Percentiles rank a stretch among this genome's conserved stretches.
phyloP scores from a whole-genome alignment of 495 filamentous ascomycete genomes.

The Elaphomyces granulatus region DNA sequence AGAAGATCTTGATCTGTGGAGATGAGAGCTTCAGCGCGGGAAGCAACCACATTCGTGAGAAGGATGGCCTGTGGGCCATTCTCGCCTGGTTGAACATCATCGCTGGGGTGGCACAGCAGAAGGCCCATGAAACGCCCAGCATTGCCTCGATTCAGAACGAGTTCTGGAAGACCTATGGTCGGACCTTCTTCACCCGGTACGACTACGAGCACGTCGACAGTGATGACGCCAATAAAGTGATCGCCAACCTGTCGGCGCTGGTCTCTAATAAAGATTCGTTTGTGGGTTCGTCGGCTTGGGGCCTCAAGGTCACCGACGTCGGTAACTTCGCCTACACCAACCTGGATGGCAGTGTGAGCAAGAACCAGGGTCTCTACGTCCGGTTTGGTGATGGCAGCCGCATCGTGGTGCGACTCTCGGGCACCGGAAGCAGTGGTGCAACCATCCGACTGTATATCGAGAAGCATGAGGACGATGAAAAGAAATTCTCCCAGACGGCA shows the following conservation, averaged over 20 bases:
- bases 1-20: slow-evolving; percentile 97
- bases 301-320: slow-evolving; percentile 72
- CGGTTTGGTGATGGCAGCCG: slow-evolving; percentile 91
- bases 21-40: slow-evolving; percentile 97
- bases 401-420: slow-evolving; percentile 85
- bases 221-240: slow-evolving; percentile 78
- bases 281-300: slow-evolving; percentile 63
- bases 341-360: slow-evolving; percentile 84
- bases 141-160: slow-evolving; percentile 92
- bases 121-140: slow-evolving; percentile 58
- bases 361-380: slow-evolving; percentile 91
- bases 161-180: slow-evolving; percentile 93
- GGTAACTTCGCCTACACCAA: slow-evolving; percentile 97
- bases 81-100: slow-evolving; percentile 98
- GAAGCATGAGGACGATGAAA: slow-evolving; percentile 67
- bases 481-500: slow-evolving; percentile 59
- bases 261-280: slow-evolving; percentile 61
- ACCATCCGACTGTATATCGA: slow-evolving; percentile 96
- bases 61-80: slow-evolving; percentile 94
- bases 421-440: slow-evolving; percentile 85
- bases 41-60: slow-evolving; percentile 98
- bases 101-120: slow-evolving; percentile 75
- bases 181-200: slow-evolving; percentile 97
- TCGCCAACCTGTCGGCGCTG: slow-evolving; percentile 54
- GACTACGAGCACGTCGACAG: slow-evolving; percentile 93